Evolutionary conservation across 768 basidiomycete genomes (phyloP).

Genomic region (Collybiopsis confluens): DNA sequence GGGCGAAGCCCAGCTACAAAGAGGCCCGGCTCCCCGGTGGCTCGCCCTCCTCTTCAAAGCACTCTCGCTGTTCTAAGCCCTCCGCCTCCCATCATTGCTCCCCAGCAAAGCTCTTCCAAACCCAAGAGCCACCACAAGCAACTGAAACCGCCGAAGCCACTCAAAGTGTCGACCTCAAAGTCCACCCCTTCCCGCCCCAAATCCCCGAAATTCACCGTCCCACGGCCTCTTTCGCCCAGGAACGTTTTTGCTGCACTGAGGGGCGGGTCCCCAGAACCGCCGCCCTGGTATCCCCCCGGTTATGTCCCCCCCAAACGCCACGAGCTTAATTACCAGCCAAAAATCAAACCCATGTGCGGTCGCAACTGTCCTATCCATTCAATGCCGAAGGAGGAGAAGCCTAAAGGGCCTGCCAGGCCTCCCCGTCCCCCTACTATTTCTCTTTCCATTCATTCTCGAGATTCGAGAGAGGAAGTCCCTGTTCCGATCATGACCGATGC

Average conservation of each 20-base stretch:
- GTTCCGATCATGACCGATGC: neutral
- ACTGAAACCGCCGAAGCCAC: neutral
- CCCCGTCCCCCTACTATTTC: neutral
- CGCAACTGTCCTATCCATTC: slow-evolving; percentile 3
- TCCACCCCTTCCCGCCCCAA: neutral
- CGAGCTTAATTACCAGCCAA: no score
- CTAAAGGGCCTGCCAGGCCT: neutral
- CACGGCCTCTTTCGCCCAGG: neutral
- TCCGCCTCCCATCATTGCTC: neutral
- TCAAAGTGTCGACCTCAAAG: neutral
- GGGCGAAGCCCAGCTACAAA: neutral
- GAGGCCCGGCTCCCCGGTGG: neutral
- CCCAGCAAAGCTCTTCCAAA: no score
- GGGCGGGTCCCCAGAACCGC: neutral
- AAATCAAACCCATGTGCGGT: no score
- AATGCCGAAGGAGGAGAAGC: neutral
- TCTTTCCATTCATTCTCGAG: slow-evolving; percentile 1
- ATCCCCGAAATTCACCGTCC: neutral
- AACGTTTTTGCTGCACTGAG: neutral
- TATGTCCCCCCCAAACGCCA: no score
- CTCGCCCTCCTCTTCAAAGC: neutral
- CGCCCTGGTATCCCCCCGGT: no score
- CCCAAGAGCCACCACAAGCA: neutral
- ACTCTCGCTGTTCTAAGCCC: neutral
- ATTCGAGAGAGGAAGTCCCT: neutral